These are phyloP conservation scores for Salix exigua DNA, from an alignment of 345 rosid species.

Conservation along the genomic window DNA sequence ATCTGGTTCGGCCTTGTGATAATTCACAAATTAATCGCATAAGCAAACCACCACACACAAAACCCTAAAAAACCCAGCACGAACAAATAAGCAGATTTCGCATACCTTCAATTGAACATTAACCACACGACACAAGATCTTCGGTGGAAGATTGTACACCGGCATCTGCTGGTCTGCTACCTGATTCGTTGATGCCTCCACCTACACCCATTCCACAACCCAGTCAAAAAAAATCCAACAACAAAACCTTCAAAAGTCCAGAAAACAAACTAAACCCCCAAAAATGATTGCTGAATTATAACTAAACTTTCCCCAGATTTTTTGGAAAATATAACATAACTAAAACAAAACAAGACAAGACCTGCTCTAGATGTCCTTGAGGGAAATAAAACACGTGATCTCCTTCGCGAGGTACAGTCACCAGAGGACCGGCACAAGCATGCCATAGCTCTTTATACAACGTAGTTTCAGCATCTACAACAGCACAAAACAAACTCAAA, in stretches of 20 bases:
- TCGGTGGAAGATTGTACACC: slow-evolving; percentile 34
- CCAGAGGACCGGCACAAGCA: slow-evolving; percentile 60
- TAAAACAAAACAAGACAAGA: neutral
- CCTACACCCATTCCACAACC: slow-evolving; percentile 16
- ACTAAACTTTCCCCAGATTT: neutral
- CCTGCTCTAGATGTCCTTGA: slow-evolving; percentile 65
- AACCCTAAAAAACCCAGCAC: neutral
- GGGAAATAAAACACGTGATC: slow-evolving; percentile 56
- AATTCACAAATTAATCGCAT: neutral
- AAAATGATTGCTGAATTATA: neutral
- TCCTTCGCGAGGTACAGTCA: slow-evolving; percentile 43
- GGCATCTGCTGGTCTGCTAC: slow-evolving; percentile 45
- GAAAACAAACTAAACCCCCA: neutral
- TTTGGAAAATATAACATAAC: neutral
- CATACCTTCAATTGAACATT: slow-evolving; percentile 41
- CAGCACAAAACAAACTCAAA: neutral
- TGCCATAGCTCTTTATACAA: slow-evolving; percentile 55
- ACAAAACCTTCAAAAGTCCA: neutral
- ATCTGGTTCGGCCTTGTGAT: slow-evolving; percentile 46
- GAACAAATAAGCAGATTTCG: neutral
- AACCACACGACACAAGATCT: slow-evolving; percentile 46
- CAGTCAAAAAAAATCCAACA: neutral
- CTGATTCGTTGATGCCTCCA: slow-evolving; percentile 55
- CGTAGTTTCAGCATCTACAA: slow-evolving; percentile 35
- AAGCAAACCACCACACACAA: neutral